These are phyloP conservation scores for Triangularia setosa DNA, from an alignment of 2,329 filamentous ascomycete species.

Conservation along the genomic window DNA sequence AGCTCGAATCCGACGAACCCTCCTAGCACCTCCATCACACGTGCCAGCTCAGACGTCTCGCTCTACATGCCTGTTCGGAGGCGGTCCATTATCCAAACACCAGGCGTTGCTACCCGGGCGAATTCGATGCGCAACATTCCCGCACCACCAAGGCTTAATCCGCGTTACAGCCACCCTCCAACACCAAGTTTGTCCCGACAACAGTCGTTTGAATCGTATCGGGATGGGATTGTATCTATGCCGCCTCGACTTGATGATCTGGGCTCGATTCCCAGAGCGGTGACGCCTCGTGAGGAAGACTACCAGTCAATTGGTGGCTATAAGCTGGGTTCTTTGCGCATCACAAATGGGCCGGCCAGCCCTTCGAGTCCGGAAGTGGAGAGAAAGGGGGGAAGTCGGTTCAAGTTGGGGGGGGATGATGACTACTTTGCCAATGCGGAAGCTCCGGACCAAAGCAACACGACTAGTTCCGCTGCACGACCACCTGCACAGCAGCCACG, in stretches of 20 bases:
- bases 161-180: slow-evolving; percentile 37
- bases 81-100: slow-evolving; percentile 46
- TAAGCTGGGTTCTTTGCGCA: slow-evolving; percentile 58
- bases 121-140: slow-evolving; percentile 25
- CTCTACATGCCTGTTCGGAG: slow-evolving; percentile 46
- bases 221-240: slow-evolving; percentile 35
- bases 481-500: not conserved
- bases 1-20: slow-evolving; percentile 33
- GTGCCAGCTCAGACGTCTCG: slow-evolving; percentile 46
- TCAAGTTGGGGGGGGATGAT: not conserved
- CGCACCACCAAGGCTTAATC: slow-evolving; percentile 30
- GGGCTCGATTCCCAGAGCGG: slow-evolving; percentile 34
- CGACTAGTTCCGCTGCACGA: not conserved
- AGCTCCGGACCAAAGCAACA: not conserved
- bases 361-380: slow-evolving; percentile 43
- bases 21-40: slow-evolving; percentile 31
- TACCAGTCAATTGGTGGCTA: slow-evolving; percentile 60
- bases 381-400: slow-evolving; percentile 10
- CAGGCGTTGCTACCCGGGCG: slow-evolving; percentile 46
- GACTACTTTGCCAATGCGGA: slow-evolving; percentile 16
- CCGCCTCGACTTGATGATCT: slow-evolving; percentile 27
- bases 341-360: slow-evolving; percentile 55
- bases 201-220: slow-evolving; percentile 38
- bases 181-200: slow-evolving; percentile 38
- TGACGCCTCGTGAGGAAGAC: slow-evolving; percentile 52